Conservation (phyloP, 805 yeast genomes). For the Isabelozyma rhagii region DNA sequence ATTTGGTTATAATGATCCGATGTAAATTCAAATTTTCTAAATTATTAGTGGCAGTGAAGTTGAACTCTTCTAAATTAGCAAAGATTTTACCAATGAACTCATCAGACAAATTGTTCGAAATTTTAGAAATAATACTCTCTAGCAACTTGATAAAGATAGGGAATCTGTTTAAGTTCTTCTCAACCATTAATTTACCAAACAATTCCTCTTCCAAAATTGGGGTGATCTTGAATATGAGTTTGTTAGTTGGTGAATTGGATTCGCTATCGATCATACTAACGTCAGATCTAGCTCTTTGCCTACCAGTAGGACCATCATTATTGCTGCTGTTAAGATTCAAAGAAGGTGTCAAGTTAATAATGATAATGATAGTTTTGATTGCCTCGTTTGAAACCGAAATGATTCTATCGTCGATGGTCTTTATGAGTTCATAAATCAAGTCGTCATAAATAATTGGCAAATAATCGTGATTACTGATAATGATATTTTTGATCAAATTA, state of each 20-base stretch:
- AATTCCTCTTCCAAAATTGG: conserved; percentile 23
- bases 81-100: conserved; percentile 15
- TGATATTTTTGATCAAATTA: conserved; percentile 29
- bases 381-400: conserved; percentile 51
- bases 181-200: conserved; percentile 17
- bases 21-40: conserved; percentile 26
- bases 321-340: conserved; percentile 1
- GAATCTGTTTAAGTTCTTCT: conserved; percentile 16
- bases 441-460: conserved; percentile 30
- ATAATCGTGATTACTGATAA: conserved; percentile 32
- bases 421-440: conserved; percentile 28
- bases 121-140: conserved; percentile 22
- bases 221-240: conserved; percentile 12
- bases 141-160: conserved; percentile 22
- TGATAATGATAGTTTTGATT: conserved; percentile 39
- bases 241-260: conserved; percentile 12
- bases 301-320: background rate
- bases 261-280: conserved; percentile 33
- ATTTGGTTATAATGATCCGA: conserved; percentile 18
- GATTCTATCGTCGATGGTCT: conserved; percentile 40
- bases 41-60: conserved; percentile 17
- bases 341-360: conserved; percentile 28
- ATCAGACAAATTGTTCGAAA: conserved; percentile 9
- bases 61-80: conserved; percentile 12
- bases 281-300: conserved; percentile 26